Evolutionary conservation across 108 stramenopile species (phyloP).

Genomic region (Stephanodiscus triporus): DNA sequence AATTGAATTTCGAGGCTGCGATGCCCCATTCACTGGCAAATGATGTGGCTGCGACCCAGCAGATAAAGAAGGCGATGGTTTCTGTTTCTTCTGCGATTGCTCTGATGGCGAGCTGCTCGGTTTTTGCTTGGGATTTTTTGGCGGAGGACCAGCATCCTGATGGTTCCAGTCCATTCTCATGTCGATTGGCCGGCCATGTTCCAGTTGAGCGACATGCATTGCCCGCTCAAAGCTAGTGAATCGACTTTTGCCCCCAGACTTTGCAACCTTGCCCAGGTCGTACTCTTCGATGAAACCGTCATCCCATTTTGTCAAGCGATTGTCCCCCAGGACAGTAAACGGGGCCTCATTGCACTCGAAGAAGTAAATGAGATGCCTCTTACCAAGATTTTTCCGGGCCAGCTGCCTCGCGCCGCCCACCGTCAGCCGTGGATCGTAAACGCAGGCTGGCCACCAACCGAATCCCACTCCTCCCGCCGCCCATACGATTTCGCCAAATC

Average conservation of each 20-base stretch:
- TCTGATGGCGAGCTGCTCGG: slow-evolving; percentile 9
- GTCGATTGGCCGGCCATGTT: slow-evolving; percentile 74
- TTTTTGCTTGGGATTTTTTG: slow-evolving; percentile 24
- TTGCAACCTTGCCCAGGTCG: slow-evolving; percentile 79
- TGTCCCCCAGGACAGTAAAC: slow-evolving; percentile 66
- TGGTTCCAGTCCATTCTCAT: slow-evolving; percentile 88
- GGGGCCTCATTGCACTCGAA: slow-evolving; percentile 86
- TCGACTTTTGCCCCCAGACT: slow-evolving; percentile 58
- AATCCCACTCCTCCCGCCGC: slow-evolving; percentile 81
- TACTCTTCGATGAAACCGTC: slow-evolving; percentile 76
- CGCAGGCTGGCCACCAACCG: slow-evolving; percentile 74
- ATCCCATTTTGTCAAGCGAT: slow-evolving; percentile 69
- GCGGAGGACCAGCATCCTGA: slow-evolving; percentile 27
- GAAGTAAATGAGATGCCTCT: slow-evolving; percentile 82
- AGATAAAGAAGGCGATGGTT: slow-evolving; percentile 6
- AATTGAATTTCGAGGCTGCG: slow-evolving; percentile 12
- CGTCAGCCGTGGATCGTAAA: slow-evolving; percentile 70
- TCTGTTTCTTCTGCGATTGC: slow-evolving; percentile 16
- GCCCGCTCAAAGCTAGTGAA: slow-evolving; percentile 62
- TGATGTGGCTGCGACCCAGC: slow-evolving; percentile 3
- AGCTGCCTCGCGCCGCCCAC: slow-evolving; percentile 74
- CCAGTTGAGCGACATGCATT: slow-evolving; percentile 68
- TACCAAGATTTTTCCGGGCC: slow-evolving; percentile 81
- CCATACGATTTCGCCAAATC: slow-evolving; percentile 86
- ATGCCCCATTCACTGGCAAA: not conserved